Conservation (phyloP, 2,329 filamentous ascomycete genomes). For the Colletotrichum sp. region DNA sequence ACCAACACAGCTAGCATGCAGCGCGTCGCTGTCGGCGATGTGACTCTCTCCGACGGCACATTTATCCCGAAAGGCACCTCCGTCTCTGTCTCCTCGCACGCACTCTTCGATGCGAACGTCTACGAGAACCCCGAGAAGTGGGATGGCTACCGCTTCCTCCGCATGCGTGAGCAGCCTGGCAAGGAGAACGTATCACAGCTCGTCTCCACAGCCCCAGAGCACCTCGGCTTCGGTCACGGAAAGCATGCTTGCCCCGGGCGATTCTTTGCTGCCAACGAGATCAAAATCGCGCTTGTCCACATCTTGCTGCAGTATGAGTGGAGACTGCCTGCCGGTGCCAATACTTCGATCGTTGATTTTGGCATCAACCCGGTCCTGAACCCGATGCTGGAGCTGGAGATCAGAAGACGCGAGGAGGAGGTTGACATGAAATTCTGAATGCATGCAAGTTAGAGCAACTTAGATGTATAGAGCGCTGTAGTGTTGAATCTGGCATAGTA, state of each 20-base stretch:
- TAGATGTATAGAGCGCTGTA: rapidly evolving
- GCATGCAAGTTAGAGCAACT: neutral
- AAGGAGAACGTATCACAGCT: conserved; percentile 38
- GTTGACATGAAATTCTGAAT: neutral
- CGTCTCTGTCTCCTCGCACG: neutral
- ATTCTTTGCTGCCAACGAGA: conserved; percentile 40
- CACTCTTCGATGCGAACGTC: neutral
- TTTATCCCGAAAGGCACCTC: conserved; percentile 6
- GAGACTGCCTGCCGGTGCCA: neutral
- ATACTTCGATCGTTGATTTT: neutral
- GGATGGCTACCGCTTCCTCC: neutral
- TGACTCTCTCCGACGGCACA: conserved; percentile 12
- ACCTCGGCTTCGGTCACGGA: conserved; percentile 40
- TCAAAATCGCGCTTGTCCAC: conserved; percentile 31
- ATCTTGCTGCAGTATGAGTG: conserved; percentile 9
- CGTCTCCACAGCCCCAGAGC: conserved; percentile 39
- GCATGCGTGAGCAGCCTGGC: conserved; percentile 1
- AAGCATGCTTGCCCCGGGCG: conserved; percentile 41
- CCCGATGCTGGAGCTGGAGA: neutral
- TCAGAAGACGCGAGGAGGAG: neutral
- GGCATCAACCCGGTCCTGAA: neutral
- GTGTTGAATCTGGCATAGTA: neutral
- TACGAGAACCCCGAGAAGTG: conserved; percentile 1
- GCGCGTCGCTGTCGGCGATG: neutral
- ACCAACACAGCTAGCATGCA: conserved; percentile 5